Evolutionary conservation across 2,329 filamentous ascomycete genomes (phyloP).

Genomic region (Botryosphaeria dothidea): DNA sequence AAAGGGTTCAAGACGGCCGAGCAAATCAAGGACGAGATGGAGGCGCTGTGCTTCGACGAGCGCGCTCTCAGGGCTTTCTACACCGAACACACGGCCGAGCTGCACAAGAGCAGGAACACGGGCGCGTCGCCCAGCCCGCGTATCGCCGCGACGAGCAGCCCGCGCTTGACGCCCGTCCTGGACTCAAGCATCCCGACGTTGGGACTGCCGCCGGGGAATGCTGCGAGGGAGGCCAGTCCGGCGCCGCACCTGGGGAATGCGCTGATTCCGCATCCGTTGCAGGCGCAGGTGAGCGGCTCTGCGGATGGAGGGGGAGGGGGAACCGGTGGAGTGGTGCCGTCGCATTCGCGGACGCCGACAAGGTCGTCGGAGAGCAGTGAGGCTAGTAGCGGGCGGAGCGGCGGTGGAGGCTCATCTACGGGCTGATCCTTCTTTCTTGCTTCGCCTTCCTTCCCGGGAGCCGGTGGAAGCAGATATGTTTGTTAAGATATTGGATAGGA

Average conservation of each 20-base stretch:
- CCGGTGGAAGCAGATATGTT: not conserved
- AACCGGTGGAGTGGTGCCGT: not conserved
- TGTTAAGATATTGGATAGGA: not conserved
- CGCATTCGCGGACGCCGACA: conserved; percentile 9
- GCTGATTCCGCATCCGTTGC: not conserved
- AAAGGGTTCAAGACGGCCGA: conserved; percentile 30
- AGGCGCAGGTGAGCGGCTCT: not conserved
- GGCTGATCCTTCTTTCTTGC: not conserved
- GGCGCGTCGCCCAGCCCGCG: conserved; percentile 42
- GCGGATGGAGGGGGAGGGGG: not conserved
- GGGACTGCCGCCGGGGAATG: conserved; percentile 37
- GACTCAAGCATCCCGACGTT: conserved; percentile 45
- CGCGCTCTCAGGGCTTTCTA: conserved; percentile 45
- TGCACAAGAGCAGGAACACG: conserved; percentile 23
- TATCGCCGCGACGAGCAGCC: conserved; percentile 25
- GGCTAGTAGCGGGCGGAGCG: too few species aligned
- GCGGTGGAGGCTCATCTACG: not conserved
- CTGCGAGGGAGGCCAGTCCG: not conserved
- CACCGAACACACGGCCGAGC: conserved; percentile 35
- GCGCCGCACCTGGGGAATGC: not conserved
- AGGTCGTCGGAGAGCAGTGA: conserved; percentile 3
- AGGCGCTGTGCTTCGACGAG: conserved; percentile 45
- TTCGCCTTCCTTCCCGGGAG: not conserved
- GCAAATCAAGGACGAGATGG: conserved; percentile 46
- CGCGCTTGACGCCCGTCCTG: conserved; percentile 27